Percentiles rank a stretch among this genome's conserved stretches.
phyloP scores from a whole-genome alignment of 257 asterid species.

The Plectranthus barbatus region DNA sequence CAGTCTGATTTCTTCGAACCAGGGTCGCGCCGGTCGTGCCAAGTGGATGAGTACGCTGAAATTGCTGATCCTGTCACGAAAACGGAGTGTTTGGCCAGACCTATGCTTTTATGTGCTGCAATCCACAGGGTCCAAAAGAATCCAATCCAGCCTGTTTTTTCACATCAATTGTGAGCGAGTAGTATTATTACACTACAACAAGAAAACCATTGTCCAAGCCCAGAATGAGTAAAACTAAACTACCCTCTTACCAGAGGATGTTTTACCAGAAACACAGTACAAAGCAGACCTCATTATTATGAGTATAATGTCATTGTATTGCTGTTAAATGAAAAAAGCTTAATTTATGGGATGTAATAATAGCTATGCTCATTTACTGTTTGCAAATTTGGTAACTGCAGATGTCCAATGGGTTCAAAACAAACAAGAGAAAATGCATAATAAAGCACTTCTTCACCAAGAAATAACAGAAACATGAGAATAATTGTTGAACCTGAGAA shows the following conservation, averaged over 20 bases:
- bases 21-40: constrained; percentile 20
- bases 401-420: neutral
- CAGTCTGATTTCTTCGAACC: constrained; percentile 18
- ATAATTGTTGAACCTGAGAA: too few species aligned
- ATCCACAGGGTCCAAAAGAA: constrained; percentile 68
- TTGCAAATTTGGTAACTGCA: neutral
- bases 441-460: too few species aligned
- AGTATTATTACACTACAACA: too few species aligned
- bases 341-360: neutral
- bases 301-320: neutral
- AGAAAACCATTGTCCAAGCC: too few species aligned
- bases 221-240: too few species aligned
- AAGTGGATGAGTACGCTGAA: constrained; percentile 42
- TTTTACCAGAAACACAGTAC: neutral
- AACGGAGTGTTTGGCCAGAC: constrained; percentile 52
- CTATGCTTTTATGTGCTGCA: constrained; percentile 43
- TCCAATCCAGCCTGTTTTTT: constrained; percentile 78
- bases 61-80: constrained; percentile 58
- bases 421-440: too few species aligned
- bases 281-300: neutral
- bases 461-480: too few species aligned
- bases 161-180: neutral
- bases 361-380: neutral
- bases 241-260: too few species aligned
- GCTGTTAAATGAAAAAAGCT: neutral